Evolutionary conservation across 192 early-diverging fungal species (phyloP).

Genomic region (Podila horticola): DNA sequence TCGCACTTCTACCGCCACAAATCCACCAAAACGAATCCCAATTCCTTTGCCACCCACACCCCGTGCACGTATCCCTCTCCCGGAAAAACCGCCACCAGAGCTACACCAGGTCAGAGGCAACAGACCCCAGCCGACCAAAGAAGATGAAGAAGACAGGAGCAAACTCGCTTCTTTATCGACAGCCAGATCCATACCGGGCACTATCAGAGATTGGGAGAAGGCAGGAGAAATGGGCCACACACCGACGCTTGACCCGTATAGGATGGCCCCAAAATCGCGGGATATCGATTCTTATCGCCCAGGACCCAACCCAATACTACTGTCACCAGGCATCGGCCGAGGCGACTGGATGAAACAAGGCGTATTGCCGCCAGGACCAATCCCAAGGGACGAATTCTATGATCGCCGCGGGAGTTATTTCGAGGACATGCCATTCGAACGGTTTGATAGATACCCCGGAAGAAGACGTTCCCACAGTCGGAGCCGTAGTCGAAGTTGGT

Average conservation of each 20-base stretch:
- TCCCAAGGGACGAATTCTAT: slow-evolving; percentile 44
- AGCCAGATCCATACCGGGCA: not conserved
- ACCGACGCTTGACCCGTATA: slow-evolving; percentile 13
- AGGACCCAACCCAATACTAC: slow-evolving; percentile 14
- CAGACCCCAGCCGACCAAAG: slow-evolving; percentile 16
- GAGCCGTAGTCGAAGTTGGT: slow-evolving; percentile 47
- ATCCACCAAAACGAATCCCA: slow-evolving; percentile 21
- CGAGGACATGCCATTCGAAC: slow-evolving; percentile 42
- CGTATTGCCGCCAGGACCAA: not conserved
- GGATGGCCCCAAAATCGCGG: slow-evolving; percentile 17
- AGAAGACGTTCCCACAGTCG: slow-evolving; percentile 34
- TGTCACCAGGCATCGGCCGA: slow-evolving; percentile 36
- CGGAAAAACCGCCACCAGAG: slow-evolving; percentile 34
- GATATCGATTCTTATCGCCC: slow-evolving; percentile 35
- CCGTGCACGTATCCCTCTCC: slow-evolving; percentile 40
- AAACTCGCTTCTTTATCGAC: slow-evolving; percentile 3
- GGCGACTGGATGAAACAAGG: slow-evolving; percentile 38
- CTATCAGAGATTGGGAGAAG: slow-evolving; percentile 43
- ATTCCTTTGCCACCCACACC: slow-evolving; percentile 42
- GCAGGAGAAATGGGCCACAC: slow-evolving; percentile 7
- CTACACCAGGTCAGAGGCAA: slow-evolving; percentile 46
- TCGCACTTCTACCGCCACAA: not conserved
- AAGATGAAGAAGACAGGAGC: slow-evolving; percentile 31
- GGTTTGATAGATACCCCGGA: slow-evolving; percentile 31
- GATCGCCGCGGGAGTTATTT: slow-evolving; percentile 44